Evolutionary conservation across 371 early-diverging fungal genomes (phyloP).

Genomic region (Apophysomyces elegans): DNA sequence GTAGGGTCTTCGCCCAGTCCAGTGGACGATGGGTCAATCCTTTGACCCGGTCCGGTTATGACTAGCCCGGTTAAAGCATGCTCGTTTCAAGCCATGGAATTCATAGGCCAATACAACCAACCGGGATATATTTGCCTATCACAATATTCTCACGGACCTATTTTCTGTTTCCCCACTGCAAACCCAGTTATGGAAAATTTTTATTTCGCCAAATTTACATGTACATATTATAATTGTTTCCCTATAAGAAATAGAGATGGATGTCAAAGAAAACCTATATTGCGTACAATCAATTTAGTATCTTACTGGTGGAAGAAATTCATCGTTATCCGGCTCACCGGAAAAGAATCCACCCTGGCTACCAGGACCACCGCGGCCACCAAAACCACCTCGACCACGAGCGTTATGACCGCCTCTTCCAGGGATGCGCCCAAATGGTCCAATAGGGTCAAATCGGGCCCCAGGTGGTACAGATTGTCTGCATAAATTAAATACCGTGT

Average conservation of each 20-base stretch:
- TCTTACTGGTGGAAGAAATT: constrained; percentile 74
- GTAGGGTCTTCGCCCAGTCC: too few species aligned
- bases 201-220: neutral
- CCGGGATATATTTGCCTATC: too few species aligned
- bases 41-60: too few species aligned
- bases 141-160: too few species aligned
- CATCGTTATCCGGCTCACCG: constrained; percentile 84
- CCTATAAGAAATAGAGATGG: constrained; percentile 2
- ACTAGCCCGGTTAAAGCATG: too few species aligned
- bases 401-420: constrained; percentile 29
- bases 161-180: too few species aligned
- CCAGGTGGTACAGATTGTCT: constrained; percentile 91
- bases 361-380: constrained; percentile 45
- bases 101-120: too few species aligned
- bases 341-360: constrained; percentile 47
- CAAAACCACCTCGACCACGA: constrained; percentile 34
- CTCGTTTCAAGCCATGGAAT: too few species aligned
- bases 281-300: neutral
- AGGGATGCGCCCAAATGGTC: constrained; percentile 71
- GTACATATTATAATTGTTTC: constrained; percentile 1
- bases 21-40: too few species aligned
- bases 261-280: neutral
- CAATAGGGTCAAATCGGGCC: constrained; percentile 93
- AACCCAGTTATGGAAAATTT: neutral
- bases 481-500: neutral